phyloP scores from a whole-genome alignment of 2,329 filamentous ascomycete species.

The Aspergillus spinulosporus region DNA sequence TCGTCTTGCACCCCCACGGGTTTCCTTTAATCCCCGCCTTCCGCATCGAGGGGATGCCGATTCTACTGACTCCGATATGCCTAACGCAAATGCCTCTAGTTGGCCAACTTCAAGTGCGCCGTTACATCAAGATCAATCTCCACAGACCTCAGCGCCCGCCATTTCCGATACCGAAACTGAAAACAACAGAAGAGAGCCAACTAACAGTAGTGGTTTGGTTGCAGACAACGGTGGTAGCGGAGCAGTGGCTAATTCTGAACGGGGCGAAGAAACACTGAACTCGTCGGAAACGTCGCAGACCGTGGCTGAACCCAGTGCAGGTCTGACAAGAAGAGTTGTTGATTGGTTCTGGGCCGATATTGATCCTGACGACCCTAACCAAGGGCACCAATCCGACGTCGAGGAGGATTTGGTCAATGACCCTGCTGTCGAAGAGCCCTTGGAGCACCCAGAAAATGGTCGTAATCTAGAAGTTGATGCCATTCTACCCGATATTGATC shows the following conservation, averaged over 20 bases:
- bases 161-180: neutral
- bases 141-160: neutral
- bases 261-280: slow-evolving; percentile 5
- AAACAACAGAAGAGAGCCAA: neutral
- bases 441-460: slow-evolving; percentile 54
- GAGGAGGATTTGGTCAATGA: slow-evolving; percentile 63
- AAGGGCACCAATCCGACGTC: slow-evolving; percentile 49
- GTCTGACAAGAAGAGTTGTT: slow-evolving; percentile 30
- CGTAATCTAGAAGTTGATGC: slow-evolving; percentile 41
- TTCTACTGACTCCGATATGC: neutral
- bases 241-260: neutral
- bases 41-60: neutral
- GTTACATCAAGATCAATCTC: neutral
- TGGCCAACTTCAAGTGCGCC: neutral
- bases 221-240: neutral
- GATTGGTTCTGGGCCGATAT: slow-evolving; percentile 51
- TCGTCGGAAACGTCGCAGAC: slow-evolving; percentile 12
- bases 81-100: too few relatives aligned
- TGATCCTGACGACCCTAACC: slow-evolving; percentile 25
- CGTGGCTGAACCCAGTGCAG: slow-evolving; percentile 21
- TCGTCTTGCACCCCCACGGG: neutral
- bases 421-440: slow-evolving; percentile 60
- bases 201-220: neutral
- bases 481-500: slow-evolving; percentile 54
- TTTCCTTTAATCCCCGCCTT: neutral